phyloP scores from a whole-genome alignment of 108 stramenopile species.

The Skeletonema grethae region DNA sequence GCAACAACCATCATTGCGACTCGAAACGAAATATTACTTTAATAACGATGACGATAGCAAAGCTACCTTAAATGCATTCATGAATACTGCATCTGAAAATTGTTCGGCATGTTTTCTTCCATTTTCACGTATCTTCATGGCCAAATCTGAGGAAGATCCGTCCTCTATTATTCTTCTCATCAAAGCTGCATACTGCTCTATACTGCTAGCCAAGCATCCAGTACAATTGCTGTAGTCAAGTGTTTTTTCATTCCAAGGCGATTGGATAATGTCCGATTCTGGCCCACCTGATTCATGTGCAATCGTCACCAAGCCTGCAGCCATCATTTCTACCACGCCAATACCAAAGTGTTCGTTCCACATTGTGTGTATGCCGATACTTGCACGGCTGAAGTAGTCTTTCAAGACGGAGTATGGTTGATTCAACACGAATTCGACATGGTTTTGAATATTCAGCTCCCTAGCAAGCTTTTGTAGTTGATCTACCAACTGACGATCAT shows the following conservation, averaged over 20 bases:
- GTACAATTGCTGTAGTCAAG: conserved; percentile 17
- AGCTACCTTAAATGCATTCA: conserved; percentile 43
- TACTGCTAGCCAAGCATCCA: conserved; percentile 78
- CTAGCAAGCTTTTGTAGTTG: conserved; percentile 57
- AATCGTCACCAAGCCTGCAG: conserved; percentile 92
- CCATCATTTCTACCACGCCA: conserved; percentile 99
- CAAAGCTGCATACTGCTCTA: conserved; percentile 74
- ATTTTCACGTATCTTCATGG: conserved; percentile 42
- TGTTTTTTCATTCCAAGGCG: conserved; percentile 21
- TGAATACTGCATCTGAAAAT: conserved; percentile 78
- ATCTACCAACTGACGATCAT: conserved; percentile 77
- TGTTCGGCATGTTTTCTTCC: conserved; percentile 59
- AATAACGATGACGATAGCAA: conserved; percentile 44
- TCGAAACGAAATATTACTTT: conserved; percentile 1
- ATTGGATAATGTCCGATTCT: conserved; percentile 74
- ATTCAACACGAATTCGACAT: conserved; percentile 90
- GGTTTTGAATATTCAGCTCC: conserved; percentile 58
- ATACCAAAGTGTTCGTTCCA: conserved; percentile 99
- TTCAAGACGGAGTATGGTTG: conserved; percentile 85
- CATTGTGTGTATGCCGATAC: conserved; percentile 99
- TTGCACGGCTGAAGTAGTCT: conserved; percentile 69
- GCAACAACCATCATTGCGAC: neutral
- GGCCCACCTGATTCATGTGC: conserved; percentile 98
- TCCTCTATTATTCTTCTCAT: conserved; percentile 63
- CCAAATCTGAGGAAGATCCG: conserved; percentile 24